Conservation (phyloP, 441 rosid genomes). For the Capsella rubella region DNA sequence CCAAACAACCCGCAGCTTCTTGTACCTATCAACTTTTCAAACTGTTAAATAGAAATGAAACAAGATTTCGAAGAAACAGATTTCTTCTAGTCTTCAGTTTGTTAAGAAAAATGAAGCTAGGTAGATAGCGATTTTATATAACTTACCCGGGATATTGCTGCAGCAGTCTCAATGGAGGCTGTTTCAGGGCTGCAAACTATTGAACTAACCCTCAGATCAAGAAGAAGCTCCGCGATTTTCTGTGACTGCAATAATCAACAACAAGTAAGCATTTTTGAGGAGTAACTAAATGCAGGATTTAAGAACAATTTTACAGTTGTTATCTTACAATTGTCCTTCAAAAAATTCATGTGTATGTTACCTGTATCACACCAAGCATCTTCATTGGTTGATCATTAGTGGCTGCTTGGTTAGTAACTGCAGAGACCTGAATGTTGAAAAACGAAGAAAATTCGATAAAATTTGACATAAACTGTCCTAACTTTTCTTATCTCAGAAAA, state of each 20-base stretch:
- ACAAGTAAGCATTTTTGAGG: constrained; percentile 24
- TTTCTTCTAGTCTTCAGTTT: constrained; percentile 11
- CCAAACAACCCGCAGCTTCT: constrained; percentile 94
- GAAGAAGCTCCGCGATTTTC: constrained; percentile 94
- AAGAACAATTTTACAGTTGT: not conserved
- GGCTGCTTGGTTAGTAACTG: constrained; percentile 19
- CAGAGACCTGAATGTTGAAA: constrained; percentile 4
- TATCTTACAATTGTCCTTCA: not conserved
- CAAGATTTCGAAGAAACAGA: not conserved
- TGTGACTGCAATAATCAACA: constrained; percentile 65
- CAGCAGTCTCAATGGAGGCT: constrained; percentile 70
- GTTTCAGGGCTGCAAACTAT: constrained; percentile 60
- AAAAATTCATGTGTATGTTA: constrained; percentile 37
- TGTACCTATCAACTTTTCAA: constrained; percentile 59
- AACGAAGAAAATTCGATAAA: constrained; percentile 6
- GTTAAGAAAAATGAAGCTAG: constrained; percentile 1
- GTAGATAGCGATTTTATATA: constrained; percentile 13
- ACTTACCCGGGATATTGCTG: constrained; percentile 65
- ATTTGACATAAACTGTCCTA: constrained; percentile 1
- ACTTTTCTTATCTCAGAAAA: constrained; percentile 9
- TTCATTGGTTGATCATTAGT: constrained; percentile 61
- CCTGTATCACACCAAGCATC: constrained; percentile 91
- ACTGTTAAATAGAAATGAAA: not conserved
- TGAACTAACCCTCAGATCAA: constrained; percentile 71
- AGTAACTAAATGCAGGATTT: not conserved